Conservation (phyloP, 805 yeast species). For the Kuraishia hungarica region DNA sequence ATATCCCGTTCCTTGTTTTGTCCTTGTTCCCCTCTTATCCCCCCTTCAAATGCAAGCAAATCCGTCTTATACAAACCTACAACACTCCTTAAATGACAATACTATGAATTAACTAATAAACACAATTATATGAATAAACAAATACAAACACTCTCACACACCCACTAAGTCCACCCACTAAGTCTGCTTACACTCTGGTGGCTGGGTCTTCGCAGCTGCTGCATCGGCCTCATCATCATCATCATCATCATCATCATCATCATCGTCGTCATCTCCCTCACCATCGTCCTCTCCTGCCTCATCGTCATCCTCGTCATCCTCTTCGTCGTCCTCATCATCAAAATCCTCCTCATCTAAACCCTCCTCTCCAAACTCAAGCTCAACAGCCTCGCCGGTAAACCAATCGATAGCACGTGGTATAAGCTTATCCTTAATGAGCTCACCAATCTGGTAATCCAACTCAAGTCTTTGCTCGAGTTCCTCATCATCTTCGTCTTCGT, state of each 20-base stretch:
- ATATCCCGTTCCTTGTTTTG: too few species aligned
- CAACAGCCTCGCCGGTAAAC: conserved; percentile 97
- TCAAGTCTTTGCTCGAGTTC: conserved; percentile 82
- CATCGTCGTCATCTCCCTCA: conserved; percentile 58
- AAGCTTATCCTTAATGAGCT: conserved; percentile 89
- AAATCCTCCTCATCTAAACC: conserved; percentile 38
- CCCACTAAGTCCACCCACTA: neutral
- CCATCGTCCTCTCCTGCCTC: conserved; percentile 56
- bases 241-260: conserved; percentile 49
- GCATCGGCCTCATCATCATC: conserved; percentile 28
- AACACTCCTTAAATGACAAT: neutral
- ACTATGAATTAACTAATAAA: neutral
- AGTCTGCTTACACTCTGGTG: conserved; percentile 69
- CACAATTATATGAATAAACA: neutral
- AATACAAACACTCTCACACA: neutral
- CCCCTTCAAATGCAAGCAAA: too few species aligned
- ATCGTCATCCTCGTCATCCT: conserved; percentile 52
- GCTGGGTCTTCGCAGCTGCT: conserved; percentile 41
- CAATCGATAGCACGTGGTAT: conserved; percentile 96
- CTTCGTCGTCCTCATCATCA: conserved; percentile 54
- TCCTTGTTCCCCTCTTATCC: too few species aligned
- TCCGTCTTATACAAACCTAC: too few species aligned
- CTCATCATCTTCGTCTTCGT: conserved; percentile 53
- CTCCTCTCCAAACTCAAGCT: conserved; percentile 41
- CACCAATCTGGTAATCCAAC: conserved; percentile 92